phyloP scores from a whole-genome alignment of 106 monocot species.

The Dendrobium huoshanense region DNA sequence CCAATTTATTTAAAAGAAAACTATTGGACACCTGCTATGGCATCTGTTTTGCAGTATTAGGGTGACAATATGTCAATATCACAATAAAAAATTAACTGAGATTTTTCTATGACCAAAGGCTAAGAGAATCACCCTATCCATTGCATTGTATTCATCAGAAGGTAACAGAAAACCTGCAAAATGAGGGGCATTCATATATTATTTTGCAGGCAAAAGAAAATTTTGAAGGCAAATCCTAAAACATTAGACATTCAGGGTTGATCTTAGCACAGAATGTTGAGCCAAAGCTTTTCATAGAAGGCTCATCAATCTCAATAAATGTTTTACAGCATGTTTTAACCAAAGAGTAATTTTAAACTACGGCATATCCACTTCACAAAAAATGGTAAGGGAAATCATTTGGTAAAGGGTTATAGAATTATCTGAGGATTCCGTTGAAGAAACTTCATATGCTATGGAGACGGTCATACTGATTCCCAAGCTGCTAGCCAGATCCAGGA shows the following conservation, averaged over 20 bases:
- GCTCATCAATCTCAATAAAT: background rate
- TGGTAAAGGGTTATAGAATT: background rate
- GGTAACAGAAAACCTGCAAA: constrained; percentile 30
- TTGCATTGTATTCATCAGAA: constrained; percentile 13
- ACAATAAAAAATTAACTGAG: background rate
- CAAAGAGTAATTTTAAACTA: background rate
- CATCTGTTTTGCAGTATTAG: background rate
- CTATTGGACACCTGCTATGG: background rate
- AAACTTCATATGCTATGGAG: constrained; percentile 66
- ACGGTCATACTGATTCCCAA: constrained; percentile 46
- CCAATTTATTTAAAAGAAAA: background rate
- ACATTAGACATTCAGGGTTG: background rate
- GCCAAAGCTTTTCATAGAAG: background rate
- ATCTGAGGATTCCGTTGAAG: constrained; percentile 18
- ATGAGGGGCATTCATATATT: background rate
- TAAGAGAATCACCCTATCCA: constrained; percentile 38
- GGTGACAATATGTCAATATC: background rate
- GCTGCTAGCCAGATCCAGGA: constrained; percentile 43
- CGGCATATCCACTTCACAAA: background rate
- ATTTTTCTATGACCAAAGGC: background rate
- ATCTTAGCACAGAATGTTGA: background rate
- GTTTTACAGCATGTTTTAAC: background rate
- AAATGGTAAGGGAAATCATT: background rate
- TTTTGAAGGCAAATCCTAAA: background rate
- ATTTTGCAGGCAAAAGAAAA: constrained; percentile 1